phyloP scores from a whole-genome alignment of 164 flowering plant genomes.

The Macadamia integrifolia region DNA sequence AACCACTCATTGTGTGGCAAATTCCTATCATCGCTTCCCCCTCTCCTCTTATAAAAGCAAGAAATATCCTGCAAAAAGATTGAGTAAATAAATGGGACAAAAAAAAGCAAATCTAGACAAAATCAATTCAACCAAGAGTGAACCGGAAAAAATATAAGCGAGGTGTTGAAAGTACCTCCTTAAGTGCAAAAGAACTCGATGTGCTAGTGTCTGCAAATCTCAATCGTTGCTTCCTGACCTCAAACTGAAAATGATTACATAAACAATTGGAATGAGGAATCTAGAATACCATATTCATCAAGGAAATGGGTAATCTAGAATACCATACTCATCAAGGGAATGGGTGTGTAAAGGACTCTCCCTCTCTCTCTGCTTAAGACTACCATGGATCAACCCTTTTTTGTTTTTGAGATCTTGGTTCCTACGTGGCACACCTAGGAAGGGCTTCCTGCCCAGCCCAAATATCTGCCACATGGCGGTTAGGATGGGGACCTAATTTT shows the following conservation, averaged over 20 bases:
- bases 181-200: conserved; percentile 60
- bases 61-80: conserved; percentile 48
- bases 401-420: too few species aligned
- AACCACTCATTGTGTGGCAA: conserved; percentile 73
- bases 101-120: not conserved
- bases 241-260: conserved; percentile 34
- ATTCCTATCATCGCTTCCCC: conserved; percentile 59
- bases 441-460: too few species aligned
- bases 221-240: conserved; percentile 55
- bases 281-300: not conserved
- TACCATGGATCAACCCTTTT: too few species aligned
- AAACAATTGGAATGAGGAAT: not conserved
- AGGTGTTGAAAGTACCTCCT: conserved; percentile 44
- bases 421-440: too few species aligned
- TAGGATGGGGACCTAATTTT: too few species aligned
- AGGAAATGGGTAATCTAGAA: not conserved
- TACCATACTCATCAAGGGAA: not conserved
- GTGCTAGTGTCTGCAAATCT: conserved; percentile 63
- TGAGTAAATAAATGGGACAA: not conserved
- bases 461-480: too few species aligned
- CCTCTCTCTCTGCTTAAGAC: too few species aligned
- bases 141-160: not conserved
- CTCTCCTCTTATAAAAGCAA: conserved; percentile 68
- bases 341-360: too few species aligned
- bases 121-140: not conserved